Evolutionary conservation across 2,329 filamentous ascomycete genomes (phyloP), one percentile per base, ranked within the genome.

Genomic region (Talaromyces albobiverticillius): DNA sequence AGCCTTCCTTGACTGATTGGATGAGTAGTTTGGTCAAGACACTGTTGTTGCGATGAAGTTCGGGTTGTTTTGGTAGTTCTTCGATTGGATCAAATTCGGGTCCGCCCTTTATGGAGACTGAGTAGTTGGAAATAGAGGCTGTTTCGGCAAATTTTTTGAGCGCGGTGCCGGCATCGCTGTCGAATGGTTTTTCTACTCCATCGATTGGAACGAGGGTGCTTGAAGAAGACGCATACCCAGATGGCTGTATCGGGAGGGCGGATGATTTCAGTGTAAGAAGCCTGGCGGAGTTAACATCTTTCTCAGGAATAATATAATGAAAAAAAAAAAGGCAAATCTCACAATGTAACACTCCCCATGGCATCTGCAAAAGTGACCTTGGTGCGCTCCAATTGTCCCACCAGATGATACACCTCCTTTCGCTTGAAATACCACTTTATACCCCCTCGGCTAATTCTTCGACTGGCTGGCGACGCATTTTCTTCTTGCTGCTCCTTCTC

Each of bases 21-120:
- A 42, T 50, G 23, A 43, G 41, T n/a, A 26, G 26, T 42, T 51
- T 38, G 13, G 32, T 53, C 38, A 45, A 31, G 20, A 10, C n/a
- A 53, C 10, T 43, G n/a, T 22, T 13, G 20, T 25, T 43, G 20
- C 25, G 22, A 38, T 18, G 34, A 38, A 38, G 34, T 4, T 43
- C 22, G 3, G 41, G 41, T 16, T 43, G 11, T 25, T n/a, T 26
- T 3, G 14, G 13, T n/a, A n/a, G n/a, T 3, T 16, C 14, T 9
- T 6, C 13, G 13, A 11, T 25, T 23, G 41, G 14, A 43, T 40
- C 14, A 20, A n/a, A 4, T 5, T n/a, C 13, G 10, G 3, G 38
- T 14, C 14, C n/a, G 22, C 14, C 11, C 11, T 43, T 26, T 2
- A 26, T 3, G 13, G 25, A 26, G 11, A 26, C 20, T 2, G 22